Evolutionary conservation across 2,329 filamentous ascomycete genomes (phyloP), one percentile per base, ranked within the genome.

Genomic region (Ceratocystis papillata): DNA sequence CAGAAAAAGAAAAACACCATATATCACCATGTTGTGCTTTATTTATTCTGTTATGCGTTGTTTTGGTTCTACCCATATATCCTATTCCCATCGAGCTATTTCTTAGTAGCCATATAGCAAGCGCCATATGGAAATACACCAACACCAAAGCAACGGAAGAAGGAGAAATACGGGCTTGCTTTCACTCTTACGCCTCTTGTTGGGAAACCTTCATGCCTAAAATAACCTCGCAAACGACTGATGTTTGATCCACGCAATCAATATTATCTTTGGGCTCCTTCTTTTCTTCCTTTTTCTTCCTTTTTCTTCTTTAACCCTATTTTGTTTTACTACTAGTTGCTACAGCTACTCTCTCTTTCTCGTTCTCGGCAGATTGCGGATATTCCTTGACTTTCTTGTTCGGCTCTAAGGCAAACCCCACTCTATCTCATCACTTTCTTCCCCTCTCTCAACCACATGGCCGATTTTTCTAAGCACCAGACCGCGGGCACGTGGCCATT

Each of bases 321-420:
- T 22, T 25, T 12, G 6, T 12, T n/a, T 12, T 5, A 10, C 46
- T 22, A 6, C 22, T 25, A 25, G 22, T 25, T 25, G 22, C 22
- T 25, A 25, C 50, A 57, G 50, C 20, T 25, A 57, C 50, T 57
- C 12, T 22, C 10, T 28, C 22, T 5, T 22, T 15, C 30, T 57
- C 4, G 53, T 25, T 15, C 30, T 57, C 53, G 53, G 53, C 53
- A 57, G 53, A 57, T 57, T 57, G 53, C 53, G 53, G 53, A 57
- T 57, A 17, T 33, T 57, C 28, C 28, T 33, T 17, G 53, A 33
- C 53, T 57, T 4, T 15, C 10, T 41, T 57, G 20, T 33, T 57
- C 22, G 10, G 53, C 53, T 57, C 28, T 4, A 57, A 57, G 53
- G 17, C 53, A 57, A 57, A 12, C 53, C 28, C 53, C 53, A 5